Conservation (phyloP, 2,329 filamentous ascomycete genomes). For the Drechslerella stenobrocha region DNA sequence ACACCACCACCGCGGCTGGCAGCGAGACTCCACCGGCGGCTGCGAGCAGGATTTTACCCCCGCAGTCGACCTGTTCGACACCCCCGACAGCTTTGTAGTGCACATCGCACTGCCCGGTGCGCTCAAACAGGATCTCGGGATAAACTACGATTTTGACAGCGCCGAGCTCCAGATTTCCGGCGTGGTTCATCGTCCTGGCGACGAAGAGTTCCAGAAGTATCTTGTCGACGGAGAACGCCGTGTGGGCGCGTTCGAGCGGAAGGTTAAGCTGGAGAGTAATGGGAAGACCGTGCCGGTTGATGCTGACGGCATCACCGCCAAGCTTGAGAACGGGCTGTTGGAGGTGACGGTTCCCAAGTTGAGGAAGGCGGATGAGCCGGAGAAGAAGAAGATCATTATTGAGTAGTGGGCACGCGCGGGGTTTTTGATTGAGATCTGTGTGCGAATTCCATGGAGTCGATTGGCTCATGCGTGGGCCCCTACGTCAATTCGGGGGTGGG, state of each 20-base stretch:
- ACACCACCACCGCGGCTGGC: conserved; percentile 15
- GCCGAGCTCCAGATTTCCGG: conserved; percentile 50
- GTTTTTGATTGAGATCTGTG: conserved; percentile 24
- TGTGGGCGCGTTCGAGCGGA: conserved; percentile 49
- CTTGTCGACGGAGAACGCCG: conserved; percentile 46
- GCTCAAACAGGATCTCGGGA: conserved; percentile 50
- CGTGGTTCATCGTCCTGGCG: conserved; percentile 49
- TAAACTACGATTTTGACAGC: conserved; percentile 50
- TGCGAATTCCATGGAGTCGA: conserved; percentile 44
- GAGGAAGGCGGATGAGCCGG: conserved; percentile 44
- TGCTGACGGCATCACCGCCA: conserved; percentile 49
- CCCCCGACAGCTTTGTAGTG: conserved; percentile 48
- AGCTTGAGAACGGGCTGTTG: conserved; percentile 50
- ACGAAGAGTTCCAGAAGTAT: conserved; percentile 50
- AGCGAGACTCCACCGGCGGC: conserved; percentile 6
- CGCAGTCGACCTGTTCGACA: conserved; percentile 51
- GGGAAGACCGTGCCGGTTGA: conserved; percentile 45
- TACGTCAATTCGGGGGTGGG: conserved; percentile 1
- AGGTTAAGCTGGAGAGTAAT: conserved; percentile 48
- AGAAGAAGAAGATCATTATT: conserved; percentile 49
- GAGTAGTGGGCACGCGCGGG: conserved; percentile 22
- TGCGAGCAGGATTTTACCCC: conserved; percentile 49
- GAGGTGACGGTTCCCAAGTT: conserved; percentile 46
- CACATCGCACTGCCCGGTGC: conserved; percentile 51
- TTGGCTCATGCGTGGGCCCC: conserved; percentile 13